Conservation (phyloP, 2,329 filamentous ascomycete genomes). For the Nothomitra cinnamomea region DNA sequence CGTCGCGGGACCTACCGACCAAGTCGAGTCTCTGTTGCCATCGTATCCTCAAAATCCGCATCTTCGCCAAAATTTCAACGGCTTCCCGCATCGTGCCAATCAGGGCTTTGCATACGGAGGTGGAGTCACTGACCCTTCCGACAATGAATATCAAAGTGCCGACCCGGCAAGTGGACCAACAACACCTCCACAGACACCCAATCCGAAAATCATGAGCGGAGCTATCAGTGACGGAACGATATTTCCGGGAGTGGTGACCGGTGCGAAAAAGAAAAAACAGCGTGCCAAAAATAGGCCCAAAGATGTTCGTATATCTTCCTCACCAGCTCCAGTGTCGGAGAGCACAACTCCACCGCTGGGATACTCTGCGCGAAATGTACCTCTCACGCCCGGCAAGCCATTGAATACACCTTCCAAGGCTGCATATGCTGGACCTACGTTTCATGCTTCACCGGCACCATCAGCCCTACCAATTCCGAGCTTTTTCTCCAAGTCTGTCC, state of each 20-base stretch:
- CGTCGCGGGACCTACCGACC: conserved; percentile 5
- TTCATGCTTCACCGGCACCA: conserved; percentile 85
- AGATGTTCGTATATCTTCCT: conserved; percentile 2
- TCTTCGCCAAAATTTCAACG: conserved; percentile 13
- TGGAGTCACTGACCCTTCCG: neutral
- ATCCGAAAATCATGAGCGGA: neutral
- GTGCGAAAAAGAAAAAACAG: neutral
- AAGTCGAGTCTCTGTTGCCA: neutral
- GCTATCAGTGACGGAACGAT: neutral
- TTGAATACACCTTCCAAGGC: conserved; percentile 26
- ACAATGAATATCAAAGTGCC: neutral
- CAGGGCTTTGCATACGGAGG: neutral
- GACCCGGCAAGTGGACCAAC: neutral
- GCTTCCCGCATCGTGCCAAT: neutral
- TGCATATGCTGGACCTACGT: conserved; percentile 82
- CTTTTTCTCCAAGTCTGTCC: conserved; percentile 63
- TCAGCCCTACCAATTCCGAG: conserved; percentile 81
- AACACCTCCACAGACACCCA: neutral
- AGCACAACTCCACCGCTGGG: conserved; percentile 28
- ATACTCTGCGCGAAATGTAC: conserved; percentile 5
- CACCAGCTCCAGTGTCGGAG: conserved; percentile 20
- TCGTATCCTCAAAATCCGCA: neutral
- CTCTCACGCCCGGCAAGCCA: conserved; percentile 10
- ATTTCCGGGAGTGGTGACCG: neutral
- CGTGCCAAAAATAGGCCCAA: neutral